Evolutionary conservation across 2,329 filamentous ascomycete genomes (phyloP).

Genomic region (Colletotrichum phormii): DNA sequence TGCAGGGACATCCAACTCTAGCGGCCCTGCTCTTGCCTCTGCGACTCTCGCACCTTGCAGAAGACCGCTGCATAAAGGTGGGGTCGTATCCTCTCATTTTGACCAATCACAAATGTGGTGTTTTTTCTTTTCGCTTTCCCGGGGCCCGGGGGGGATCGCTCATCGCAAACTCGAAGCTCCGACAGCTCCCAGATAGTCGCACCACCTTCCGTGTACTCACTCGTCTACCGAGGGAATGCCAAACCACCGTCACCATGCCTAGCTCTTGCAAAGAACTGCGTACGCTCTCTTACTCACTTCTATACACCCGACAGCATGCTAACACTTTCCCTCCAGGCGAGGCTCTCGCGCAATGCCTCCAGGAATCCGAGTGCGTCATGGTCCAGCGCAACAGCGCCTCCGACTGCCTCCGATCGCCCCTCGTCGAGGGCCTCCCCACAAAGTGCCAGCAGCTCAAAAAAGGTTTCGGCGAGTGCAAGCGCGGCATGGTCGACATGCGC

Average conservation of each 20-base stretch:
- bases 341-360: conserved; percentile 93
- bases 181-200: conserved; percentile 26
- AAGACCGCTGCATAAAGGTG: conserved; percentile 26
- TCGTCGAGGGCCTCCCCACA: conserved; percentile 83
- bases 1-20: conserved; percentile 20
- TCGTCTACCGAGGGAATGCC: conserved; percentile 24
- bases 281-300: conserved; percentile 59
- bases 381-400: conserved; percentile 85
- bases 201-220: conserved; percentile 10
- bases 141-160: not conserved
- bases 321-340: conserved; percentile 69
- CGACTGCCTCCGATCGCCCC: conserved; percentile 88
- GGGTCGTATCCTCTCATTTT: not conserved
- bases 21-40: conserved; percentile 8
- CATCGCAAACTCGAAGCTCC: conserved; percentile 41
- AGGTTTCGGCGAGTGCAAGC: conserved; percentile 94
- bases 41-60: conserved; percentile 29
- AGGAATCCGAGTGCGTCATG: conserved; percentile 97
- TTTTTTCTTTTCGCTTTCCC: not conserved
- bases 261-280: conserved; percentile 97
- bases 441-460: conserved; percentile 94
- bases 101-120: conserved; percentile 16
- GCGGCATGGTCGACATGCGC: conserved; percentile 97
- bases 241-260: conserved; percentile 73
- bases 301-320: conserved; percentile 10